A percentile compares a stretch with the other conserved stretches of the same genome.
Evolutionary conservation across 176 grass and related monocot genomes (phyloP).

Genomic region (Elaeis guineensis): DNA sequence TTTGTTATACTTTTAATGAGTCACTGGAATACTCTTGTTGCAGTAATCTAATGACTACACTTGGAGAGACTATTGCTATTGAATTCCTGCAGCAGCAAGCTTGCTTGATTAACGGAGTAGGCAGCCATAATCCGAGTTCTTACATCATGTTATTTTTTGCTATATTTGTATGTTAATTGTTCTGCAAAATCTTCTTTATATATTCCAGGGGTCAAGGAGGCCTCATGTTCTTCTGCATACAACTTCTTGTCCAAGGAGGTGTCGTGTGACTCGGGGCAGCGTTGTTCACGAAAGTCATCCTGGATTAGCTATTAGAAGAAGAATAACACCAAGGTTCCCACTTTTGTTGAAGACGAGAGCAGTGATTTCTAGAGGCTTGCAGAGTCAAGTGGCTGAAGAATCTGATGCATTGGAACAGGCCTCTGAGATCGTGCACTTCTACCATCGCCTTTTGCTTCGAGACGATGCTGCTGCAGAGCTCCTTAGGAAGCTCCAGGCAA

Average conservation of each 20-base stretch:
- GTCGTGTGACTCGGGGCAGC: constrained; percentile 11
- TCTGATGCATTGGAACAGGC: constrained; percentile 8
- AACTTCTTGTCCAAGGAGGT: constrained; percentile 17
- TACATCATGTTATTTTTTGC: neutral
- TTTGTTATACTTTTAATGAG: neutral
- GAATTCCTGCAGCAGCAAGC: constrained; percentile 28
- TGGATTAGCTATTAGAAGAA: constrained; percentile 26
- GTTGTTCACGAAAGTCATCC: constrained; percentile 26
- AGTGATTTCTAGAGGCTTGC: constrained; percentile 32
- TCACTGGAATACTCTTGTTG: neutral
- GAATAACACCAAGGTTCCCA: constrained; percentile 12
- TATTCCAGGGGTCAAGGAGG: constrained; percentile 25
- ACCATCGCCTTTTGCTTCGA: constrained; percentile 64
- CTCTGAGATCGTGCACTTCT: constrained; percentile 59
- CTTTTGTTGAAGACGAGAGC: constrained; percentile 10
- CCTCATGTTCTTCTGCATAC: constrained; percentile 13
- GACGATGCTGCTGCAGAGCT: constrained; percentile 48
- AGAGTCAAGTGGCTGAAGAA: constrained; percentile 32
- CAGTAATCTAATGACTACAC: constrained; percentile 35
- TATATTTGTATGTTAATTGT: neutral
- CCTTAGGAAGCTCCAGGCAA: constrained; percentile 58
- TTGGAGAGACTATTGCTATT: constrained; percentile 23
- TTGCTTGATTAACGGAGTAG: constrained; percentile 39
- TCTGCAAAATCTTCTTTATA: constrained; percentile 3
- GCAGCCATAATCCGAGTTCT: neutral